Base-by-base conservation (phyloP, 306 rosid genomes). In the Fragaria nilgerrensis region DNA sequence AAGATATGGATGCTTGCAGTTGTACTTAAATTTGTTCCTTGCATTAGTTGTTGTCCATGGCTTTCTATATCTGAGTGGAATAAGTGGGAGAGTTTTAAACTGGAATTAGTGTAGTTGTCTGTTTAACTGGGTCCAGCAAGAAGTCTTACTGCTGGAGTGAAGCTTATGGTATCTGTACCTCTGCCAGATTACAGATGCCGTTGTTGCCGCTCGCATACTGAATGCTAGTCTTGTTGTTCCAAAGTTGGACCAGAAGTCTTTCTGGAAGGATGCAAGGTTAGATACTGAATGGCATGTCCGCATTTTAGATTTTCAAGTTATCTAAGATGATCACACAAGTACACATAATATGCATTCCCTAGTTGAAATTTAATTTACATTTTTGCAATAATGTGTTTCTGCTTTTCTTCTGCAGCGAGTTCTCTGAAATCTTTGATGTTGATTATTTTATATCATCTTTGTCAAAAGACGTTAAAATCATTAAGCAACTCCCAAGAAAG, bases 151-250 rank as follows among this genome's bases (percentile, higher is more conserved):
- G 77, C 39, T 78, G 45, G n/a, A 71, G 59, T 20, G 69, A 70
- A 80, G 45, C 75, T 71, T 84, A 85, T 56, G 16, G 55, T 75
- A 74, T 75, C 72, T 59, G 50, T 59, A 70, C 81, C 70, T 76
- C 75, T 88, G 87, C 74, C 93, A 95, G 99, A 96, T 96, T 66
- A 92, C 96, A 80, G 99, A 96, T 84, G 93, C 98, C 34, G 98
- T 96, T 77, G 98, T 91, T 85, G 98, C 91, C 66, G 99, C 99
- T 4, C 94, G 96, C 39, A 92, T 96, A 81, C 81, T 96, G 85
- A 96, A 96, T 91, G 91, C 99, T 48, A 96, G 97, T 16, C 97
- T 96, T 76, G 94, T 96, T 84, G 85, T 92, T 81, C 99, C 99
- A 14, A 95, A 88, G 86, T 84, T 96, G 86, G 97, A 96, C 79